These are phyloP conservation scores for Triticum aestivum DNA, from an alignment of 176 grass and related monocot species.

Conservation along the genomic window DNA sequence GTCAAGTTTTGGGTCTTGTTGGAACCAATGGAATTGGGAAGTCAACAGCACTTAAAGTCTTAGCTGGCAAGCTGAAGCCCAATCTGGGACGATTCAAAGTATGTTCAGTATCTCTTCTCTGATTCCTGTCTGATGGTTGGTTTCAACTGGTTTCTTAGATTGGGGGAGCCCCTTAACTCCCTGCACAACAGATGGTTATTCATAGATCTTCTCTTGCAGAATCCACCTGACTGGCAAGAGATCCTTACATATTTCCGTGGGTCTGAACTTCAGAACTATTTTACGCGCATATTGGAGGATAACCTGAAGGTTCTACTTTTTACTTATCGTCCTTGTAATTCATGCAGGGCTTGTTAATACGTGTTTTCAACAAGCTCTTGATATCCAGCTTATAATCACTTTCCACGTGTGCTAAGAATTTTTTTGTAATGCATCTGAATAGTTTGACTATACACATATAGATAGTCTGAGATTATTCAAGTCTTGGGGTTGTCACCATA, in stretches of 20 bases:
- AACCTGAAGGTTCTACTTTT: slow-evolving; percentile 74
- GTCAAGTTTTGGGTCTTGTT: slow-evolving; percentile 87
- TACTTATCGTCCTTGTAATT: background rate
- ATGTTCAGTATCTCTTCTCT: slow-evolving; percentile 5
- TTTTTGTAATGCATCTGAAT: background rate
- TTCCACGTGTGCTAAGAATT: background rate
- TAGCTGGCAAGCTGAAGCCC: slow-evolving; percentile 91
- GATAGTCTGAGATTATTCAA: background rate
- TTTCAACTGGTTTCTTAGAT: slow-evolving; percentile 10
- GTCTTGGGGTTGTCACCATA: background rate
- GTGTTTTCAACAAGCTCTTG: background rate
- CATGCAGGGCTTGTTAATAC: slow-evolving; percentile 14
- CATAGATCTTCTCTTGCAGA: slow-evolving; percentile 40
- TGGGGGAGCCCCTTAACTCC: background rate
- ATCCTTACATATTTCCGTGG: slow-evolving; percentile 94
- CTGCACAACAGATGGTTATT: slow-evolving; percentile 11
- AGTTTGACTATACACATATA: background rate
- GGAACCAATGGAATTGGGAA: slow-evolving; percentile 96
- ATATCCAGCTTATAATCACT: slow-evolving; percentile 11
- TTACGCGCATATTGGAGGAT: slow-evolving; percentile 88
- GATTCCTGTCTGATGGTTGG: slow-evolving; percentile 19
- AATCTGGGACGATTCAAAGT: slow-evolving; percentile 93
- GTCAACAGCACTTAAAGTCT: slow-evolving; percentile 88
- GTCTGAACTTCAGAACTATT: slow-evolving; percentile 93
- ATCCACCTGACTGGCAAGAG: slow-evolving; percentile 95